Percentiles rank a stretch among this genome's conserved stretches.
These are phyloP conservation scores for Porogramme epimiltina DNA, from an alignment of 1,284 basidiomycete species.

Conservation along the genomic window DNA sequence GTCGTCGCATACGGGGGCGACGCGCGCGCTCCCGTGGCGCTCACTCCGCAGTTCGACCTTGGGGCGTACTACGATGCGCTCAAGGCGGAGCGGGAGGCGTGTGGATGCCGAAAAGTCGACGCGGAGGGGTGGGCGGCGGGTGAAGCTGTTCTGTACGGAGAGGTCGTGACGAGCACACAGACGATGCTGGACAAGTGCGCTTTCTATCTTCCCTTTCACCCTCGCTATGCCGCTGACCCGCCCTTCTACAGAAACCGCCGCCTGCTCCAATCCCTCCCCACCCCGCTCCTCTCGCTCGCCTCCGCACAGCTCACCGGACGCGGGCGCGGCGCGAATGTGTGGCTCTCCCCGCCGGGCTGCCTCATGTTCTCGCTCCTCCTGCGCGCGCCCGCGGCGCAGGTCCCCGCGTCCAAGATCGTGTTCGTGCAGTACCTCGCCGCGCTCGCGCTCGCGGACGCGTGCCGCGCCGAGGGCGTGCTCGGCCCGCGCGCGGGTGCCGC, in stretches of 20 bases:
- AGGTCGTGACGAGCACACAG: constrained; percentile 93
- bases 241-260: constrained; percentile 66
- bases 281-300: constrained; percentile 82
- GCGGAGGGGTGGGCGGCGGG: constrained; percentile 59
- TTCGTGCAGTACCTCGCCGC: constrained; percentile 97
- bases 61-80: constrained; percentile 46
- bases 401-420: constrained; percentile 76
- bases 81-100: constrained; percentile 17
- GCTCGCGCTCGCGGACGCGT: constrained; percentile 88
- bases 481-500: constrained; percentile 52
- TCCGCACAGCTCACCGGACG: constrained; percentile 88
- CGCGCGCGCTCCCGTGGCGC: constrained; percentile 39
- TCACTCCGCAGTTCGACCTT: constrained; percentile 62
- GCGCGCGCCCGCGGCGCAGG: constrained; percentile 52
- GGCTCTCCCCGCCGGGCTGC: constrained; percentile 93
- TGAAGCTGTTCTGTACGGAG: constrained; percentile 82
- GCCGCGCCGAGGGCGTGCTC: constrained; percentile 54
- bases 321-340: constrained; percentile 88
- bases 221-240: not conserved
- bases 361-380: constrained; percentile 86
- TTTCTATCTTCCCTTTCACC: constrained; percentile 8
- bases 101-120: constrained; percentile 4
- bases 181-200: constrained; percentile 92
- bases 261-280: constrained; percentile 70
- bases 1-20: constrained; percentile 39